Conservation (phyloP, 306 rosid genomes). For the Glycine soja region DNA sequence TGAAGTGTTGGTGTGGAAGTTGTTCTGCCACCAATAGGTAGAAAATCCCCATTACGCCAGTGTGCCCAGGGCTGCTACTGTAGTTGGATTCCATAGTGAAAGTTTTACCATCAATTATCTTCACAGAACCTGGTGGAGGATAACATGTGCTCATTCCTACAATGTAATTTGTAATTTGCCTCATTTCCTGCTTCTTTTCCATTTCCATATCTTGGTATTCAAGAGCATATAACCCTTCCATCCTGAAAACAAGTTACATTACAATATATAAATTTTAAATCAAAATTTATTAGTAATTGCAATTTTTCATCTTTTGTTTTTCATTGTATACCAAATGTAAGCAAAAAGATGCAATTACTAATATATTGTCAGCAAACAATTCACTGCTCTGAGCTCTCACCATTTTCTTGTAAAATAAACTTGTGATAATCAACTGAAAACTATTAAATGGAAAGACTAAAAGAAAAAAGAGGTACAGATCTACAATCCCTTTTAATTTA, state of each 20-base stretch:
- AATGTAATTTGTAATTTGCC: conserved; percentile 60
- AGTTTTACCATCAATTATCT: conserved; percentile 65
- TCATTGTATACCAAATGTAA: background rate
- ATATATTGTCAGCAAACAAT: background rate
- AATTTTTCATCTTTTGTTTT: background rate
- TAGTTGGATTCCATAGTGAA: conserved; percentile 63
- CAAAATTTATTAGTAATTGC: background rate
- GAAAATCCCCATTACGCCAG: conserved; percentile 84
- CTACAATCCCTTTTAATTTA: background rate
- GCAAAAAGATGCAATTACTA: no score
- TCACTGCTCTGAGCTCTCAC: no score
- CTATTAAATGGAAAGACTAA: background rate
- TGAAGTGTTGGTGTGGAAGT: conserved; percentile 52
- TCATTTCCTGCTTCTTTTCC: conserved; percentile 81
- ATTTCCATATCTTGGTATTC: conserved; percentile 71
- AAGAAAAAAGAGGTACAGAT: no score
- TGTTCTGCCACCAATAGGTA: conserved; percentile 70
- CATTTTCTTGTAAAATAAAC: background rate
- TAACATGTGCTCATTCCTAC: conserved; percentile 92
- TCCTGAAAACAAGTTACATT: conserved; percentile 53
- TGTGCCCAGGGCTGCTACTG: conserved; percentile 47
- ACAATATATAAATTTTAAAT: background rate
- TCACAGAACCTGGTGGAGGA: conserved; percentile 69
- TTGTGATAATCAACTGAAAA: background rate
- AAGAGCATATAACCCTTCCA: conserved; percentile 74